phyloP scores from a whole-genome alignment of 345 rosid species.

The Arabis hirsuta region DNA sequence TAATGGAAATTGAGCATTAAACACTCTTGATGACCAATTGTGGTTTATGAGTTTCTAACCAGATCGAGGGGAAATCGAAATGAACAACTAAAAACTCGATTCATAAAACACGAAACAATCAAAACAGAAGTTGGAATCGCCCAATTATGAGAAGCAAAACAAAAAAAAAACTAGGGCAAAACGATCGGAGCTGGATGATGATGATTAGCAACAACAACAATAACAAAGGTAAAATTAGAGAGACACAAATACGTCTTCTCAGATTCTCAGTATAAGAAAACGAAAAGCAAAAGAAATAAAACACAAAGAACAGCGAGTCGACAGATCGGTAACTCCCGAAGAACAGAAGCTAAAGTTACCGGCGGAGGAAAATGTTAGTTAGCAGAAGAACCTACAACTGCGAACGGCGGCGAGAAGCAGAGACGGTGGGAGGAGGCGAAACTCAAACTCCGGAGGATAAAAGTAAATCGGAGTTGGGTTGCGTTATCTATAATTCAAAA shows the following conservation, averaged over 20 bases:
- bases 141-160: neutral
- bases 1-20: constrained; percentile 22
- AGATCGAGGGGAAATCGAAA: constrained; percentile 21
- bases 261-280: constrained; percentile 10
- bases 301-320: constrained; percentile 8
- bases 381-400: neutral
- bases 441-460: constrained; percentile 6
- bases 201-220: neutral
- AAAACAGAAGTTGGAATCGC: neutral
- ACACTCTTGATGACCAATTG: neutral
- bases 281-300: neutral
- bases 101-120: neutral
- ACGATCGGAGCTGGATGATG: constrained; percentile 21
- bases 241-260: constrained; percentile 1
- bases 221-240: neutral
- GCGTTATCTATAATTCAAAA: constrained; percentile 41
- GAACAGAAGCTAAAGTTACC: constrained; percentile 15
- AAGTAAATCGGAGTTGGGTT: neutral
- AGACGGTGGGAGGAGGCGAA: constrained; percentile 16
- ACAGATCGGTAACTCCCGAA: constrained; percentile 23
- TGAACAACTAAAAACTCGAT: constrained; percentile 7
- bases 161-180: constrained; percentile 25
- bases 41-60: neutral
- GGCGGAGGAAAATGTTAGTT: constrained; percentile 14
- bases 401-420: constrained; percentile 4